phyloP scores from a whole-genome alignment of 371 early-diverging fungal species.

The Mortierella sp. region DNA sequence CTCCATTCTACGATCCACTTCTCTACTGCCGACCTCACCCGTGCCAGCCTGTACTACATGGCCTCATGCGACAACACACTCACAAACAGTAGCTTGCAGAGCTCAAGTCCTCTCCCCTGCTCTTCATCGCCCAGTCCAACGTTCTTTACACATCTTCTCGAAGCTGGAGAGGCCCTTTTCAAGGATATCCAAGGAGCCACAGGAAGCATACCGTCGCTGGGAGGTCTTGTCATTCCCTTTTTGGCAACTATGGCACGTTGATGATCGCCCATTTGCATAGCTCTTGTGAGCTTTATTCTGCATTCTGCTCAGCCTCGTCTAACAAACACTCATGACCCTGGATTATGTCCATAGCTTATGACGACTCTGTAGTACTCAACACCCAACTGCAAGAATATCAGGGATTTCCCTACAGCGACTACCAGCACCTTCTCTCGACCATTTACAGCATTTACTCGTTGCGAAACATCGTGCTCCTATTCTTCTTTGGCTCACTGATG shows the following conservation, averaged over 20 bases:
- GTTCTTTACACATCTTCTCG: constrained; percentile 18
- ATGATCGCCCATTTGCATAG: constrained; percentile 22
- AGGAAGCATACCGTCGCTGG: constrained; percentile 50
- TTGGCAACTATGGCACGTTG: constrained; percentile 72
- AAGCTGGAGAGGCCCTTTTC: constrained; percentile 8
- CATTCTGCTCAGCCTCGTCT: neutral
- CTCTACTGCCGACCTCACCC: neutral
- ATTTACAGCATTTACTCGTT: too few species aligned
- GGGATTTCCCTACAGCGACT: too few species aligned
- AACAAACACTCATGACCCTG: neutral
- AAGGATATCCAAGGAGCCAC: neutral
- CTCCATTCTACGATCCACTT: neutral
- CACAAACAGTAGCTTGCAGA: constrained; percentile 4
- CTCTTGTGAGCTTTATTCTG: neutral
- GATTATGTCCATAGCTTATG: constrained; percentile 59
- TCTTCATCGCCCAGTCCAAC: constrained; percentile 24
- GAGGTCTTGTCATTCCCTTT: constrained; percentile 61
- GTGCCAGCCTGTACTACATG: constrained; percentile 17
- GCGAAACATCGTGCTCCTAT: too few species aligned
- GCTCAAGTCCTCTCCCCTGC: constrained; percentile 42
- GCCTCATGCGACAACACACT: constrained; percentile 21
- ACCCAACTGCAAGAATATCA: too few species aligned
- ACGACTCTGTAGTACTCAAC: constrained; percentile 76
- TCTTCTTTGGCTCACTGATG: too few species aligned
- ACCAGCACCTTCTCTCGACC: too few species aligned